Evolutionary conservation across 1,284 basidiomycete species (phyloP).

Genomic region (Singerocomus rubriflavus): DNA sequence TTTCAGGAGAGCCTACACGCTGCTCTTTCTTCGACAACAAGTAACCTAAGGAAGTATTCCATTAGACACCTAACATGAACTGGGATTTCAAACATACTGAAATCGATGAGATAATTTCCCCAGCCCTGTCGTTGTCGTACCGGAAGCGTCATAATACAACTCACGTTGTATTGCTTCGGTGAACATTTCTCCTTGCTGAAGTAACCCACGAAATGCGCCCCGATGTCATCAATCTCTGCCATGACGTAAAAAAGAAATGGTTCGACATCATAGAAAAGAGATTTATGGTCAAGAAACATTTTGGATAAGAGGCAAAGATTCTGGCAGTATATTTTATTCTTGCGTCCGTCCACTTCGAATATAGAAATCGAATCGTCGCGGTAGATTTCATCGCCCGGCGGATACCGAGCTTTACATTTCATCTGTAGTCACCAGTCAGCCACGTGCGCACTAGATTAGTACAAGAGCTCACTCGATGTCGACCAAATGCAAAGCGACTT

Average conservation of each 20-base stretch:
- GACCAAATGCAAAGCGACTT: constrained; percentile 81
- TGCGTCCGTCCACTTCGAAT: constrained; percentile 97
- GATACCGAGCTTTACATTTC: constrained; percentile 94
- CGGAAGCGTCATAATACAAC: constrained; percentile 99
- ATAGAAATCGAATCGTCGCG: constrained; percentile 86
- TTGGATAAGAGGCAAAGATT: constrained; percentile 98
- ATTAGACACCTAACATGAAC: constrained; percentile 4
- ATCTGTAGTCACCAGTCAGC: constrained; percentile 46
- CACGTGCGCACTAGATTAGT: constrained; percentile 7
- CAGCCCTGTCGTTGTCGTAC: constrained; percentile 93
- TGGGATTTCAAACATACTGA: constrained; percentile 67
- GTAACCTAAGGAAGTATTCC: constrained; percentile 63
- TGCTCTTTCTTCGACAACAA: constrained; percentile 94
- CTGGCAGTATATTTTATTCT: constrained; percentile 99
- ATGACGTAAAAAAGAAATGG: constrained; percentile 99
- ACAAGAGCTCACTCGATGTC: constrained; percentile 72
- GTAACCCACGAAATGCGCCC: constrained; percentile 96
- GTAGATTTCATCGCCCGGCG: constrained; percentile 98
- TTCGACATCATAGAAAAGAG: constrained; percentile 99
- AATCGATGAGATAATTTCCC: constrained; percentile 94
- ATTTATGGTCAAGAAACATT: constrained; percentile 99
- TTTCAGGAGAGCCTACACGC: constrained; percentile 85
- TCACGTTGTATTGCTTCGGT: constrained; percentile 94
- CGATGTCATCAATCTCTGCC: constrained; percentile 86
- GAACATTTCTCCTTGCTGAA: constrained; percentile 99